phyloP scores from a whole-genome alignment of 345 rosid genomes.

The Lepidium sativum region DNA sequence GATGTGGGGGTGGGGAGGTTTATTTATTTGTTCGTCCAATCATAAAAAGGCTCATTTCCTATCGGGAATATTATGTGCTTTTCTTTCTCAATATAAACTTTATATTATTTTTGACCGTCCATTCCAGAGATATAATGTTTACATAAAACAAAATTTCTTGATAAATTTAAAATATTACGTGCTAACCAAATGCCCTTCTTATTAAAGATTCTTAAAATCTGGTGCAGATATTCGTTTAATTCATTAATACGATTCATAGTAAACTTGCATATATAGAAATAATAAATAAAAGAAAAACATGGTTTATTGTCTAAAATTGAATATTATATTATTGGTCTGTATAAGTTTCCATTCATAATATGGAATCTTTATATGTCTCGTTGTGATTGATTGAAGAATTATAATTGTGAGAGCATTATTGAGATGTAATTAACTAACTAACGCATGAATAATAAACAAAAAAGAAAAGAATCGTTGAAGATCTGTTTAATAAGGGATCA shows the following conservation, averaged over 20 bases:
- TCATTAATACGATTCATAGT: not conserved
- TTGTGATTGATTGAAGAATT: not conserved
- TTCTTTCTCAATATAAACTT: no score
- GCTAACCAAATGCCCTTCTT: no score
- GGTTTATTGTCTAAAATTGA: not conserved
- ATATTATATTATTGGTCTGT: not conserved
- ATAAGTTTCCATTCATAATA: not conserved
- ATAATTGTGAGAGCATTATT: not conserved
- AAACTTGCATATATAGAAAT: not conserved
- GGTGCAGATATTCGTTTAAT: not conserved
- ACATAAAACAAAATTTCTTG: no score
- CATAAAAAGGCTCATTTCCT: no score
- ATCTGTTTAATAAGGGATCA: not conserved
- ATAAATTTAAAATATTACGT: no score
- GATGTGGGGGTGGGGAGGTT: no score
- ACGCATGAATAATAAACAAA: not conserved
- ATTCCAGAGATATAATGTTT: no score
- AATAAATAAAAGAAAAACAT: not conserved
- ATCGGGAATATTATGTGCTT: no score
- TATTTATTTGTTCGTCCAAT: no score
- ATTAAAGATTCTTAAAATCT: no score
- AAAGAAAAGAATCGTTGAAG: not conserved
- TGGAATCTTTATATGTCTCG: not conserved
- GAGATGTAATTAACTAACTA: not conserved
- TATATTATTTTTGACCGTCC: no score